Evolutionary conservation across 768 basidiomycete species (phyloP).

Genomic region (Candolleomyces eurysporus): DNA sequence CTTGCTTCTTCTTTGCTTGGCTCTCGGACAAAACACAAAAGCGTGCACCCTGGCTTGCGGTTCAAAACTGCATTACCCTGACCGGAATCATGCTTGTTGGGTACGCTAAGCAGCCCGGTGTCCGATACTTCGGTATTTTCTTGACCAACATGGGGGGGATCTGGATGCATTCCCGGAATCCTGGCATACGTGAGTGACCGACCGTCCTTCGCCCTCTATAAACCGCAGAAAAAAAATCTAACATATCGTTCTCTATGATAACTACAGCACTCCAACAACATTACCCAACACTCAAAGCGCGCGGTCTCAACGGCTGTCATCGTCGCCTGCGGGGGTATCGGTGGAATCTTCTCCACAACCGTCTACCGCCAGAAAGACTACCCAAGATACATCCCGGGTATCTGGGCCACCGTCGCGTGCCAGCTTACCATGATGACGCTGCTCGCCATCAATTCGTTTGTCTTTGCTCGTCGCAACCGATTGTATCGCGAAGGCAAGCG

Average conservation of each 20-base stretch:
- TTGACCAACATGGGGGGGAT: conserved; percentile 32
- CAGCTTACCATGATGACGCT: conserved; percentile 31
- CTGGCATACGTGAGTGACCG: conserved; percentile 35
- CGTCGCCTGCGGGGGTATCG: conserved; percentile 34
- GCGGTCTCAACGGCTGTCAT: conserved; percentile 37
- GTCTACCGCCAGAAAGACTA: conserved; percentile 35
- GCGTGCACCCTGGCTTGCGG: conserved; percentile 31
- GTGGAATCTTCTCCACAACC: conserved; percentile 37
- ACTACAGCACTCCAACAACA: conserved; percentile 32
- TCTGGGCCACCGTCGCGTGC: conserved; percentile 36
- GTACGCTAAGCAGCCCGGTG: conserved; percentile 25
- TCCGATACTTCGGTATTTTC: conserved; percentile 35
- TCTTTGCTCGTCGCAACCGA: conserved; percentile 27
- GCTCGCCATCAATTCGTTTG: conserved; percentile 23
- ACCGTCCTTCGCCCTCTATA: neutral
- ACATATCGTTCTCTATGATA: neutral
- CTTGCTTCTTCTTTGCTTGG: conserved; percentile 35
- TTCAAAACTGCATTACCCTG: conserved; percentile 30
- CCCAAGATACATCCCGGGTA: conserved; percentile 27
- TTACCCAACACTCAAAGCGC: conserved; percentile 35
- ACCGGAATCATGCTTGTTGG: conserved; percentile 31
- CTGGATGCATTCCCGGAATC: conserved; percentile 34
- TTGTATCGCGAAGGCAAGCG: conserved; percentile 28
- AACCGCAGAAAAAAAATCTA: neutral
- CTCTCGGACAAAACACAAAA: conserved; percentile 34